Evolutionary conservation across 1,284 basidiomycete genomes (phyloP).

Genomic region (Porodaedalea pini): DNA sequence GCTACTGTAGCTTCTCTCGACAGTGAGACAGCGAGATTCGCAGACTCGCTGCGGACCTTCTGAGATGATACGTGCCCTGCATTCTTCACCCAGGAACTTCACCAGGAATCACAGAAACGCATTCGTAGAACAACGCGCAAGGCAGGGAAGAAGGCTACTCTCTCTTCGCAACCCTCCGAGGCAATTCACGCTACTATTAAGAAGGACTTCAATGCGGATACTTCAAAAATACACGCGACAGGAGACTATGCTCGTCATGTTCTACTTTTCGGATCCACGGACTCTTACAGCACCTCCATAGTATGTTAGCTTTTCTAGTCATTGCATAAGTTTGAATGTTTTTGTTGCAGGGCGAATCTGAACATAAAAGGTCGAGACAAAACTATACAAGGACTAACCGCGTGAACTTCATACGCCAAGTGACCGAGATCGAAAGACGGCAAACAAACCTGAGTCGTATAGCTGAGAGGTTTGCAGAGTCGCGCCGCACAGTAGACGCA

Average conservation of each 20-base stretch:
- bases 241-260: constrained; percentile 23
- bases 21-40: constrained; percentile 22
- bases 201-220: constrained; percentile 24
- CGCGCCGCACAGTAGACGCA: not conserved
- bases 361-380: constrained; percentile 24
- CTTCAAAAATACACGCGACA: constrained; percentile 26
- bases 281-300: constrained; percentile 28
- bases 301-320: constrained; percentile 23
- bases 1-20: constrained; percentile 23
- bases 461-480: not conserved
- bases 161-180: not conserved
- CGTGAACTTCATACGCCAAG: constrained; percentile 18
- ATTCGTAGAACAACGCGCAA: not conserved
- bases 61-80: constrained; percentile 17
- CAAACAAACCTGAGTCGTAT: not conserved
- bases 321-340: not conserved
- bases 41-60: constrained; percentile 22
- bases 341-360: constrained; percentile 17
- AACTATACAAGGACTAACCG: constrained; percentile 23
- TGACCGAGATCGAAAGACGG: constrained; percentile 21
- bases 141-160: not conserved
- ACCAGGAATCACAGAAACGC: constrained; percentile 20
- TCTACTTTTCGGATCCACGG: constrained; percentile 24
- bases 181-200: not conserved
- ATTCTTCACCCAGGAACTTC: constrained; percentile 24